Evolutionary conservation across 2,329 filamentous ascomycete genomes (phyloP), one percentile per base, ranked within the genome.

Genomic region (Capronia epimyces): DNA sequence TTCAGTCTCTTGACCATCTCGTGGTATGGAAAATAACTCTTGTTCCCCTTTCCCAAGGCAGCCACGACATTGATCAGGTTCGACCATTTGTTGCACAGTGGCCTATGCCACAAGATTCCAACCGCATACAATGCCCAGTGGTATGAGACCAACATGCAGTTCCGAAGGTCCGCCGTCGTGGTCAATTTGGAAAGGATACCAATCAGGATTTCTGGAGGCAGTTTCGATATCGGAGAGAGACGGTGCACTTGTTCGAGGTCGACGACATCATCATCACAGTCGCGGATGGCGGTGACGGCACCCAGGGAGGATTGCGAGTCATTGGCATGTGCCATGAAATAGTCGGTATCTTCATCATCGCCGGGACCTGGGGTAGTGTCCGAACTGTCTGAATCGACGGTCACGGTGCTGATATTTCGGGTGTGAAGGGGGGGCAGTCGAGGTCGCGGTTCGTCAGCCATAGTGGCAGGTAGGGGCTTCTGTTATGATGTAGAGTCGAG

Each of bases 181-280:
- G 77, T 83, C 51, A 98, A 80, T 68, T 89, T 93, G 29, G 87
- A 78, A 70, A 98, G 96, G 64, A 97, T 85, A 69, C 83, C 81
- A 64, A 98, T 96, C 66, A 97, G 82, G 55, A 98, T 86, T 75
- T 98, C 93, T 67, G 90, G 91, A 32, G 93, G 93, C 29, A 98
- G 77, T 50, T 86, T 82, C 61, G 86, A 85, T 53, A 96, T 83
- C 42, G 90, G 89, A n/a, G 86, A 83, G 47, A 83, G 71, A 63
- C 84, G 86, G 63, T 79, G 77, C 60, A 81, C 75, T 64, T 84
- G 82, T 46, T 72, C 70, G 8, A 72, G 58, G 21, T 64, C 56
- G 31, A 64, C 49, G 34, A 64, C 49, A 36, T 67, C 63, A 57
- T 81, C 81, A 65, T 78, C 83, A 79, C 83, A 85, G 63, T 89